Base-by-base conservation (phyloP, 306 rosid species). In the Potentilla sterilis region DNA sequence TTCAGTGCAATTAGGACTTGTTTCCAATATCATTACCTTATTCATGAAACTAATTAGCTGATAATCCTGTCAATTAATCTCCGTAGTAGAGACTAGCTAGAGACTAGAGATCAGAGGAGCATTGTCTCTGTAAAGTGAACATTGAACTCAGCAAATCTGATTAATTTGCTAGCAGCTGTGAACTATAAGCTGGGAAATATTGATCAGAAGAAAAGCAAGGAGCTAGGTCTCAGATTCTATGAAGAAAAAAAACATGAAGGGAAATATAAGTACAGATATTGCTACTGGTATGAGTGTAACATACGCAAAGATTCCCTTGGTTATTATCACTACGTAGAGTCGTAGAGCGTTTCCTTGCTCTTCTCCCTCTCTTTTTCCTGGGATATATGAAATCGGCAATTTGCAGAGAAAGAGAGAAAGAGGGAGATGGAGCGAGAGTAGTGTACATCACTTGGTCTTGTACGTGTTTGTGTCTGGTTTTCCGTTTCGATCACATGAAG, bases 391-490 rank as follows among this genome's bases (percentile, higher is more conserved):
- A 62, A 62, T 28, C 15, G 18, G 69, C 11, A 64, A 19, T 15
- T 34, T 63, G 24, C 46, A 37, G 69, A 64, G 13, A 37, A 62
- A 43, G 32, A 37, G 69, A 64, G 13, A 37, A 62, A 43, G 32
- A 70, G 24, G 18, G 74, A 69, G 40, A 42, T 41, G 22, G 58
- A 46, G 8, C 0, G 73, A 35, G 43, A 4, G 4, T 7, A 64
- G 46, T 64, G 69, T 64, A 18, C 13, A 64, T 9, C 69, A 64
- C 69, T 37, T 64, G 69, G 19, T 64, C 14, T 38, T 64, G 24
- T n/a, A n/a, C n/a, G n/a, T 64, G 69, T 64, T 64, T 64, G 46
- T 38, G 37, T 51, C 22, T 71, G 65, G 75, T 52, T 71, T 71
- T 38, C 75, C 42, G 67, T 62, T 34, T 62, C 67, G 42, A 52